Base-by-base conservation (phyloP, 2,329 filamentous ascomycete genomes). In the Acephala macrosclerotiorum region DNA sequence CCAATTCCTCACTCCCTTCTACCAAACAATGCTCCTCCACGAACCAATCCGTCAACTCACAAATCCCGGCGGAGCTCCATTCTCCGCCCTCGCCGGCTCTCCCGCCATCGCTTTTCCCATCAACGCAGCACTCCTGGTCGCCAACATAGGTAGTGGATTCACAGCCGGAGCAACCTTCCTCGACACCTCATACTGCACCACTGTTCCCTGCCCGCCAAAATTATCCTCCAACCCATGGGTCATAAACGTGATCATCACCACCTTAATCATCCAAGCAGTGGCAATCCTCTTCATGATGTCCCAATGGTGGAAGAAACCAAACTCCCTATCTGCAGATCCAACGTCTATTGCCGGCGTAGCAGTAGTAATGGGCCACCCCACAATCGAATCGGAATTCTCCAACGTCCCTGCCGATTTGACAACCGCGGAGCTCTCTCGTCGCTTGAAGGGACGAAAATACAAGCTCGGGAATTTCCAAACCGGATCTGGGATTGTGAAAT, bases 281-380 rank as follows among this genome's bases (percentile, higher is more conserved):
- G 51, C 61, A 2, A 64, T 66, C 8, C 25, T 60, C 33, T 57
- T 60, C 22, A 33, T 61, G 29, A 57, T 66, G 16, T 20, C 65
- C 2, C 61, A 66, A 40, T 66, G 65, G 65, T 66, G 65, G 65
- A 63, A 58, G 49, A 66, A 66, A n/a, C 65, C 60, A 20, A 58
- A 45, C 45, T 35, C 29, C 2, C 20, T 66, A 11, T 53, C 47
- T 7, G 65, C 65, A 29, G 65, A 66, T 55, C 65, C 65, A 11
- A 66, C 61, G 2, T 58, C 57, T 16, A 61, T 66, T 26, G 65
- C 65, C 3, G 65, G 65, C 14, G 57, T 66, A 18, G 65, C 65
- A 26, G 65, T 59, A 7, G 35, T 64, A 11, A 66, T 66, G 65
- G 65, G 65, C 4, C 65, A 66, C 61, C 65, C 65, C 2, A 47